A percentile compares a stretch with the other conserved stretches of the same genome.
Conservation (phyloP, 345 rosid species). For the Salix dunnii region DNA sequence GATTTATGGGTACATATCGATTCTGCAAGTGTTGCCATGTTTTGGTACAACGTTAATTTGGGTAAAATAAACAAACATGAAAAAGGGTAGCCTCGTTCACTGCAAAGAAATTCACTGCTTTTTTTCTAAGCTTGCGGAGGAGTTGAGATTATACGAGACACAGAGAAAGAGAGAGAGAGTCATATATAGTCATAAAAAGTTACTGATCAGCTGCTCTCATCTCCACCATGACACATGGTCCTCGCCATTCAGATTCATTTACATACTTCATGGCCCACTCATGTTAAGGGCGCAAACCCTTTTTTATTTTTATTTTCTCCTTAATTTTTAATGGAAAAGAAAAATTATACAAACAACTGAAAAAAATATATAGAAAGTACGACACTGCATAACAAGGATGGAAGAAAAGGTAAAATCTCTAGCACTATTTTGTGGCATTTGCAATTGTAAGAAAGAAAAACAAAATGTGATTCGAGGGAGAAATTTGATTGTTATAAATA, state of each 20-base stretch:
- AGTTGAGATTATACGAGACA: constrained; percentile 38
- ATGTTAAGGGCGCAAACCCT: not conserved
- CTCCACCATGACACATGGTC: constrained; percentile 26
- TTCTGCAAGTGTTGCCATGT: not conserved
- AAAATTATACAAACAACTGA: not conserved
- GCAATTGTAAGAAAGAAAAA: too few relatives aligned
- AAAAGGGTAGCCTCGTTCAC: constrained; percentile 37
- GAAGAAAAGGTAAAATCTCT: too few relatives aligned
- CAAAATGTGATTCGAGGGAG: too few relatives aligned
- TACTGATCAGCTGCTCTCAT: constrained; percentile 27
- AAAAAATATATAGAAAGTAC: too few relatives aligned
- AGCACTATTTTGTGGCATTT: too few relatives aligned
- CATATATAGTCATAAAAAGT: constrained; percentile 14
- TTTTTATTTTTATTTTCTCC: not conserved
- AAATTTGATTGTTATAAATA: too few relatives aligned
- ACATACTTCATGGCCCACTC: not conserved
- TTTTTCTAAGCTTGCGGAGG: constrained; percentile 42
- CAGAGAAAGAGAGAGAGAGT: constrained; percentile 9
- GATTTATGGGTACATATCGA: not conserved
- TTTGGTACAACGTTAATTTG: not conserved
- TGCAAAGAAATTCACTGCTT: constrained; percentile 22
- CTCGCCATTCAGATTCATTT: constrained; percentile 22
- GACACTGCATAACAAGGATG: too few relatives aligned
- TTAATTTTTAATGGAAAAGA: not conserved
- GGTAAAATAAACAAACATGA: constrained; percentile 19